Evolutionary conservation across 805 yeast genomes (phyloP).

Genomic region (Ogataea nakhonphanomensis): DNA sequence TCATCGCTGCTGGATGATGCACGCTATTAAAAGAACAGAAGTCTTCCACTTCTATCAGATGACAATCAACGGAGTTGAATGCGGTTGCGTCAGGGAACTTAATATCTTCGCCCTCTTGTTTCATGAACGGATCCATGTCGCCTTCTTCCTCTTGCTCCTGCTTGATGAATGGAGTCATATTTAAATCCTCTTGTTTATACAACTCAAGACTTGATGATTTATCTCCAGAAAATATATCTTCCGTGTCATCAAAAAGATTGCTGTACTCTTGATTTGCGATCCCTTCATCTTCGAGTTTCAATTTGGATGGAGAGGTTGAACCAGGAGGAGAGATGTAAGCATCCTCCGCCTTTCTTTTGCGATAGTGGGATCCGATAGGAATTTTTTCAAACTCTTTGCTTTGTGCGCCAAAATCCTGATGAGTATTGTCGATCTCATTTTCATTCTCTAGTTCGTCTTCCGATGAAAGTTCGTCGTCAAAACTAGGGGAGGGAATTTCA

Average conservation of each 20-base stretch:
- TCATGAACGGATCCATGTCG: conserved; percentile 7
- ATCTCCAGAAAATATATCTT: conserved; percentile 18
- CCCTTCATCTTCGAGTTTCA: conserved; percentile 26
- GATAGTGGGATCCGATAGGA: conserved; percentile 2
- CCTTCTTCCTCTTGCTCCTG: conserved; percentile 13
- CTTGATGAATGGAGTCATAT: conserved; percentile 14
- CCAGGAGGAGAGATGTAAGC: conserved; percentile 29
- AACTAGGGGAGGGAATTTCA: conserved; percentile 24
- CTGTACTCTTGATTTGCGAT: conserved; percentile 27
- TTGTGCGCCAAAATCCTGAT: conserved; percentile 4
- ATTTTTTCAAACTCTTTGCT: background rate
- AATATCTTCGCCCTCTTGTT: conserved; percentile 13
- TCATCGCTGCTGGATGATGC: conserved; percentile 42
- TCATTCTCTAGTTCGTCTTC: conserved; percentile 23
- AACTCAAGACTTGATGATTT: conserved; percentile 25
- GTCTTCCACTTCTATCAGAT: conserved; percentile 26
- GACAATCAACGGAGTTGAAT: conserved; percentile 15
- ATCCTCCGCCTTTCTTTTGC: conserved; percentile 20
- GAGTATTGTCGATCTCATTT: conserved; percentile 18
- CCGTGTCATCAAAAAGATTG: conserved; percentile 27
- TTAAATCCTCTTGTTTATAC: conserved; percentile 25
- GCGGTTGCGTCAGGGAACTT: conserved; percentile 14
- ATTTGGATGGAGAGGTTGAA: conserved; percentile 31
- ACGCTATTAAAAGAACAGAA: conserved; percentile 36
- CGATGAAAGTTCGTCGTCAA: conserved; percentile 23